Percentiles rank a stretch among this genome's conserved stretches.
phyloP scores from a whole-genome alignment of 306 rosid species.

The Alnus glutinosa region DNA sequence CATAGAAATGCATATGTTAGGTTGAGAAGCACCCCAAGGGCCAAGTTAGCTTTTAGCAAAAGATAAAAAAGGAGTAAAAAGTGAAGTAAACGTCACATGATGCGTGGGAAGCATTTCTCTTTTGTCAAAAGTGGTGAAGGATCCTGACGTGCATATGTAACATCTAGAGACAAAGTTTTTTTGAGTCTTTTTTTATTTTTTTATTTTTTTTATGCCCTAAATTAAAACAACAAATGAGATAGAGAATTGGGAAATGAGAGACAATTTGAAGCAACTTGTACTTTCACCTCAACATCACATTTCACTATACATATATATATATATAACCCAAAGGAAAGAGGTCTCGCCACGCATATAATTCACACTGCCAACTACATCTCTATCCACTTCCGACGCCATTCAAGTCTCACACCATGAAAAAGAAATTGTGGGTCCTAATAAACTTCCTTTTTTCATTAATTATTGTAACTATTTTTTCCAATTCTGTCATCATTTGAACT shows the following conservation, averaged over 20 bases:
- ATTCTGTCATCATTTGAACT: slow-evolving; percentile 42
- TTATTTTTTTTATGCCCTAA: slow-evolving; percentile 29
- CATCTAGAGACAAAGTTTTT: slow-evolving; percentile 21
- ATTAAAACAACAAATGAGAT: slow-evolving; percentile 21
- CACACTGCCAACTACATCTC: not conserved
- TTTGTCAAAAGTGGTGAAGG: slow-evolving; percentile 20
- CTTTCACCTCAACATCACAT: slow-evolving; percentile 42
- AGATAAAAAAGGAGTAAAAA: slow-evolving; percentile 15
- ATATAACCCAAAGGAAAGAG: not conserved
- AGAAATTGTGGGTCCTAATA: slow-evolving; percentile 27
- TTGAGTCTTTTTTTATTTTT: slow-evolving; percentile 1
- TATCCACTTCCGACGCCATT: slow-evolving; percentile 36
- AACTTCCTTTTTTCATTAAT: slow-evolving; percentile 22
- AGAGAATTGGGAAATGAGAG: slow-evolving; percentile 23
- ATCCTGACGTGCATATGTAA: slow-evolving; percentile 14
- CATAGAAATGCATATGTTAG: too few relatives aligned
- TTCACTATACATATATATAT: slow-evolving; percentile 27
- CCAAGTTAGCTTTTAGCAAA: too few relatives aligned
- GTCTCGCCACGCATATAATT: slow-evolving; percentile 22
- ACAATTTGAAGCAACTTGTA: slow-evolving; percentile 38
- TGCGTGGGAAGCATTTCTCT: slow-evolving; percentile 30
- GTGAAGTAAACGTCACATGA: slow-evolving; percentile 40
- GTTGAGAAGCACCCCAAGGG: too few relatives aligned
- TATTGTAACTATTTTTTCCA: not conserved
- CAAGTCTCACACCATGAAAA: slow-evolving; percentile 18